A percentile compares a stretch with the other conserved stretches of the same genome.
Conservation (phyloP, 75 land plant genomes). For the Pinus tabuliformis region DNA sequence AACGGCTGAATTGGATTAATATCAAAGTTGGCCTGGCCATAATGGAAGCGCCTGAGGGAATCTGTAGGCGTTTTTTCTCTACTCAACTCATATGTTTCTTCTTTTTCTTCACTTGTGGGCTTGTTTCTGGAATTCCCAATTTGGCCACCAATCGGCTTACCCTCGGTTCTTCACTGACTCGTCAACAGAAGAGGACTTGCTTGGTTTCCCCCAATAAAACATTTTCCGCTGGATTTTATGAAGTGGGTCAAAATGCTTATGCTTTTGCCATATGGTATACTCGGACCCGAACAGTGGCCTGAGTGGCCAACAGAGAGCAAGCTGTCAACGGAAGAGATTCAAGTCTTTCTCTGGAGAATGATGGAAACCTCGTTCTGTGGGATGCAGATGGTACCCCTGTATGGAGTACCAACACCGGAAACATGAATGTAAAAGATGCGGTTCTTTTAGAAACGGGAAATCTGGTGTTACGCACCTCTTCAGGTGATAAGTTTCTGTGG, state of each 20-base stretch:
- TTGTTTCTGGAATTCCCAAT: not conserved
- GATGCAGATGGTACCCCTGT: constrained; percentile 30
- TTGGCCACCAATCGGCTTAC: not conserved
- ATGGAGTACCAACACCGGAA: constrained; percentile 30
- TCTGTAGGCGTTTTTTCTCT: too few species aligned
- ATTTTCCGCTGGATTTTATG: not conserved
- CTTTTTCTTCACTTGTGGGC: not conserved
- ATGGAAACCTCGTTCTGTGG: constrained; percentile 30
- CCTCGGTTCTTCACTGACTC: not conserved
- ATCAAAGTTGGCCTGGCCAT: too few species aligned
- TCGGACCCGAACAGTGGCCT: constrained; percentile 25
- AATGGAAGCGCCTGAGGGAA: too few species aligned
- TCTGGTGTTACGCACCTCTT: too few species aligned
- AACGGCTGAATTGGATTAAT: too few species aligned
- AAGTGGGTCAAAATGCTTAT: constrained; percentile 30
- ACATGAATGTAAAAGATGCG: constrained; percentile 7
- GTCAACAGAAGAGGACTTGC: not conserved
- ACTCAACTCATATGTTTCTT: not conserved
- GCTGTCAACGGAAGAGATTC: constrained; percentile 45
- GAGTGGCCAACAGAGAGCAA: constrained; percentile 41
- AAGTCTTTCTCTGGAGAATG: constrained; percentile 18
- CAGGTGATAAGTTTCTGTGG: constrained; percentile 3
- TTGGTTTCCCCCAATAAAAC: not conserved
- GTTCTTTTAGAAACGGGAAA: too few species aligned
- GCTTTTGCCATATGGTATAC: constrained; percentile 49